These are phyloP conservation scores for Solanum medicagineum DNA, from an alignment of 257 asterid genomes.

Conservation along the genomic window DNA sequence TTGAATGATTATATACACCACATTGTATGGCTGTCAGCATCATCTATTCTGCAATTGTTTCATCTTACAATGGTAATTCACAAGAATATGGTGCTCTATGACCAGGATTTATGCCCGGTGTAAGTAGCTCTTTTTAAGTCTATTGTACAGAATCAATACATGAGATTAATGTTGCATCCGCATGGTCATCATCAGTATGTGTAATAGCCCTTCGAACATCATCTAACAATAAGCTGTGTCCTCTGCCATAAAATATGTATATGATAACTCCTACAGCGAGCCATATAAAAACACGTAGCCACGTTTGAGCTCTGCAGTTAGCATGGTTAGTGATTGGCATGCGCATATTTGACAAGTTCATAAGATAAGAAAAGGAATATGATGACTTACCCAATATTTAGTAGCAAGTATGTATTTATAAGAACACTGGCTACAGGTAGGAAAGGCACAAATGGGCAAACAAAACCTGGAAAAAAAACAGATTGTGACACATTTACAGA, in stretches of 20 bases:
- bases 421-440: conserved; percentile 15
- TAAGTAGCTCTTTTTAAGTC: not conserved
- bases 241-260: conserved; percentile 20
- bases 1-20: not conserved
- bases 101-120: not conserved
- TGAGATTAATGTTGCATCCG: not conserved
- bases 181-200: not conserved
- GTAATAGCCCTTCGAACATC: not conserved
- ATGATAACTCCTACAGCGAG: conserved; percentile 14
- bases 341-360: not conserved
- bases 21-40: not conserved
- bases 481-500: not conserved
- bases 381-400: conserved; percentile 20
- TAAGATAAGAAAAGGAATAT: not conserved
- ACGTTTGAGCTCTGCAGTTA: conserved; percentile 14
- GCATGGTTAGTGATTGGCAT: not conserved
- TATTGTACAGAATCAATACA: not conserved
- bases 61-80: not conserved
- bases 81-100: not conserved
- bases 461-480: conserved; percentile 11
- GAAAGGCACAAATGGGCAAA: conserved; percentile 26
- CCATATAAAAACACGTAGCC: conserved; percentile 24
- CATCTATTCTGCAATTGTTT: not conserved
- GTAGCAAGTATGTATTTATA: conserved; percentile 19
- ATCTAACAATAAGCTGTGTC: conserved; percentile 15